Evolutionary conservation across 2,329 filamentous ascomycete species (phyloP).

Genomic region (Alternaria panax): DNA sequence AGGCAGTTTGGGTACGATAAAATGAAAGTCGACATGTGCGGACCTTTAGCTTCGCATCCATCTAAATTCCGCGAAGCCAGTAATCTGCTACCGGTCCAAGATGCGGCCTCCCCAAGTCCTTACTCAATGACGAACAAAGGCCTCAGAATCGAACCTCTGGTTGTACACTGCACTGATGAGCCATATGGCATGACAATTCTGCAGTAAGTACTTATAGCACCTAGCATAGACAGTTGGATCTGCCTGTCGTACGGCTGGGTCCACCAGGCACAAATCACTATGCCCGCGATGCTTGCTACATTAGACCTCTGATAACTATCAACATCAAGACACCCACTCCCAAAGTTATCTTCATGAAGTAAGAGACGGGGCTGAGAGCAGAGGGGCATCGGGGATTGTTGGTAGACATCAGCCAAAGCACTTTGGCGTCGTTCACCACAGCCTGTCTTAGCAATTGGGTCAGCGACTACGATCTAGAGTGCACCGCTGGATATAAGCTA

Average conservation of each 20-base stretch:
- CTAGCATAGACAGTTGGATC: not conserved
- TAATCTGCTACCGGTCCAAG: not conserved
- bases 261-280: not conserved
- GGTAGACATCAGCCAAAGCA: too few relatives aligned
- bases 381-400: too few relatives aligned
- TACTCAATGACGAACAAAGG: not conserved
- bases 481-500: not conserved
- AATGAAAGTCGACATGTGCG: not conserved
- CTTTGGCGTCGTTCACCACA: not conserved
- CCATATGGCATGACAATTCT: not conserved
- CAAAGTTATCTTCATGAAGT: not conserved
- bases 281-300: not conserved
- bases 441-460: too few relatives aligned
- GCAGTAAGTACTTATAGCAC: not conserved
- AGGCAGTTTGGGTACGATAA: not conserved
- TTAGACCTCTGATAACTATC: not conserved
- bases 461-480: too few relatives aligned
- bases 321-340: fast-evolving
- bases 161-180: not conserved
- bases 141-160: not conserved
- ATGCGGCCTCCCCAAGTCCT: not conserved
- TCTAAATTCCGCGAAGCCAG: not conserved
- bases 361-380: not conserved
- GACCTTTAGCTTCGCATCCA: not conserved
- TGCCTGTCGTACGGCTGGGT: not conserved